Conservation (phyloP, 345 rosid species). For the Euphorbia peplus region DNA sequence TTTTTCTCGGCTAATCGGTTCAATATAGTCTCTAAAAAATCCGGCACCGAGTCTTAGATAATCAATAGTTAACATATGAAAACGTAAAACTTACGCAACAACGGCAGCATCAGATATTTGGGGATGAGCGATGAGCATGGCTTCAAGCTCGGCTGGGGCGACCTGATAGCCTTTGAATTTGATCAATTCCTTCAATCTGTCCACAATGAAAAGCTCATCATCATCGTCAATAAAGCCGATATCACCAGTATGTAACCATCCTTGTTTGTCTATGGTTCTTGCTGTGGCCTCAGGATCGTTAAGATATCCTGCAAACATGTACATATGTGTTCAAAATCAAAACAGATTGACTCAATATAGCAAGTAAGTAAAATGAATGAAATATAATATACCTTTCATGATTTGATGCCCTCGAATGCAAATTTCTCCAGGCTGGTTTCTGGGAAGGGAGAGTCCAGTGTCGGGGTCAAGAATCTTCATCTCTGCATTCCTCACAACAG, state of each 20-base stretch:
- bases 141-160: conserved; percentile 32
- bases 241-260: conserved; percentile 36
- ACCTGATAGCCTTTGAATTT: conserved; percentile 38
- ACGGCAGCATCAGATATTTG: conserved; percentile 32
- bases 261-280: conserved; percentile 52
- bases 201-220: conserved; percentile 34
- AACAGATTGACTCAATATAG: too few species aligned
- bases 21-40: too few species aligned
- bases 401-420: conserved; percentile 81
- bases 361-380: too few species aligned
- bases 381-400: conserved; percentile 61
- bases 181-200: conserved; percentile 33
- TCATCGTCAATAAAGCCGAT: conserved; percentile 30
- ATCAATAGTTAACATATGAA: neutral
- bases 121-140: conserved; percentile 21
- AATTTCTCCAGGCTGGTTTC: conserved; percentile 72
- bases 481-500: conserved; percentile 82
- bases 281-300: conserved; percentile 55
- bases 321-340: too few species aligned
- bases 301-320: conserved; percentile 42
- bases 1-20: too few species aligned
- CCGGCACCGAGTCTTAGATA: too few species aligned
- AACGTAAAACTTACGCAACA: conserved; percentile 16
- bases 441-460: conserved; percentile 52
- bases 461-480: conserved; percentile 85